Conservation (phyloP, 2,329 filamentous ascomycete genomes). For the Karstenula rhodostoma region DNA sequence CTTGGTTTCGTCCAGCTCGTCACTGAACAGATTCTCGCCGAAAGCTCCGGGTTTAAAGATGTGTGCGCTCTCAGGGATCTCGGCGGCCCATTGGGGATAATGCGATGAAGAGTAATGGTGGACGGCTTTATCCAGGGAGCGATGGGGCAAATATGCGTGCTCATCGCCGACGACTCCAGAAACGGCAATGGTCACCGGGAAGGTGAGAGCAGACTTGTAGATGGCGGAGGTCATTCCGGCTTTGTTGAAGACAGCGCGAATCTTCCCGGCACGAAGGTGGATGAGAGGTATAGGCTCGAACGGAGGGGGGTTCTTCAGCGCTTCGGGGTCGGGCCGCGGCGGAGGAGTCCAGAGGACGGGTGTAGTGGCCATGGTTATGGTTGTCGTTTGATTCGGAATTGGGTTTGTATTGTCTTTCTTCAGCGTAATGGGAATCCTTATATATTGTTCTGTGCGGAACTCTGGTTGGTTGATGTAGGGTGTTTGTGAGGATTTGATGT, state of each 20-base stretch:
- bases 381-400: not conserved
- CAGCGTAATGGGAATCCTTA: no score
- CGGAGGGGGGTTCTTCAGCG: constrained; percentile 29
- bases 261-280: constrained; percentile 65
- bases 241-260: constrained; percentile 63
- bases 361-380: constrained; percentile 20
- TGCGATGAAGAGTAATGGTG: constrained; percentile 68
- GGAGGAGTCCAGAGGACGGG: constrained; percentile 28
- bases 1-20: constrained; percentile 68
- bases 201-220: constrained; percentile 59
- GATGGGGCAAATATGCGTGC: constrained; percentile 69
- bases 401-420: no score
- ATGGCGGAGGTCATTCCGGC: constrained; percentile 63
- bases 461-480: no score
- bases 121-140: constrained; percentile 70
- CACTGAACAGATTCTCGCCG: constrained; percentile 70
- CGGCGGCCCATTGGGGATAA: constrained; percentile 63
- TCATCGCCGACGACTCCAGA: constrained; percentile 67
- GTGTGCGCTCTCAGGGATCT: constrained; percentile 61
- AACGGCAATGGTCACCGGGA: constrained; percentile 56
- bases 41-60: constrained; percentile 67
- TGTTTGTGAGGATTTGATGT: not conserved
- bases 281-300: constrained; percentile 58
- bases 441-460: no score
- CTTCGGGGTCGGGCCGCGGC: constrained; percentile 29